A percentile compares a stretch with the other conserved stretches of the same genome.
These are phyloP conservation scores for Fusarium sambucinum DNA, from an alignment of 2,329 filamentous ascomycete genomes.

Conservation along the genomic window DNA sequence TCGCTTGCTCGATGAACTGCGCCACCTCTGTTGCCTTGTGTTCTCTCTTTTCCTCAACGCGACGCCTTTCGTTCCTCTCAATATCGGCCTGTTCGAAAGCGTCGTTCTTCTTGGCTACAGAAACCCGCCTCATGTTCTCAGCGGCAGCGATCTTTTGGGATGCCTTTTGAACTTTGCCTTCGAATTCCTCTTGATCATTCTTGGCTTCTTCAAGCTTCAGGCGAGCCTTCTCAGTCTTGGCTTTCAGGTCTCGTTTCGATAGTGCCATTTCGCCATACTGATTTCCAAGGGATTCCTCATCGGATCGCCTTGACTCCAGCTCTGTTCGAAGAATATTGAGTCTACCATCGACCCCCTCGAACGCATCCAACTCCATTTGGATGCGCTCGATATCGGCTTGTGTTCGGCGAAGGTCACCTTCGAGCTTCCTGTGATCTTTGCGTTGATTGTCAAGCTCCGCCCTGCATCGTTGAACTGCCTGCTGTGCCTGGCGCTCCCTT, in stretches of 20 bases:
- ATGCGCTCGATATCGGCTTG: constrained; percentile 67
- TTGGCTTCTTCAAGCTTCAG: constrained; percentile 50
- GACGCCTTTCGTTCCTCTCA: constrained; percentile 59
- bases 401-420: constrained; percentile 67
- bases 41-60: constrained; percentile 62
- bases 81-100: constrained; percentile 65
- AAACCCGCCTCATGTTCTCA: constrained; percentile 63
- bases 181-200: constrained; percentile 56
- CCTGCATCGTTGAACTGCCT: constrained; percentile 62
- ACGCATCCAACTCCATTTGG: constrained; percentile 72
- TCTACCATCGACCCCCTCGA: constrained; percentile 75
- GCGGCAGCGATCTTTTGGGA: constrained; percentile 64
- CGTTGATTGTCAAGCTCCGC: constrained; percentile 60
- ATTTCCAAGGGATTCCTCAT: constrained; percentile 63
- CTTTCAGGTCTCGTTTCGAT: constrained; percentile 62
- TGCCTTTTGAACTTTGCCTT: constrained; percentile 66
- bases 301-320: constrained; percentile 66
- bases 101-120: constrained; percentile 72
- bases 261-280: constrained; percentile 67
- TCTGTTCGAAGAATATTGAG: constrained; percentile 69
- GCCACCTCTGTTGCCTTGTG: constrained; percentile 62
- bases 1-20: constrained; percentile 68
- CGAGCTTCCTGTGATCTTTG: constrained; percentile 56
- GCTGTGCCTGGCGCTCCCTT: constrained; percentile 61
- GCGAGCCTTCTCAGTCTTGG: constrained; percentile 57